phyloP scores from a whole-genome alignment of 345 rosid genomes.

The Eutrema heterophyllum region DNA sequence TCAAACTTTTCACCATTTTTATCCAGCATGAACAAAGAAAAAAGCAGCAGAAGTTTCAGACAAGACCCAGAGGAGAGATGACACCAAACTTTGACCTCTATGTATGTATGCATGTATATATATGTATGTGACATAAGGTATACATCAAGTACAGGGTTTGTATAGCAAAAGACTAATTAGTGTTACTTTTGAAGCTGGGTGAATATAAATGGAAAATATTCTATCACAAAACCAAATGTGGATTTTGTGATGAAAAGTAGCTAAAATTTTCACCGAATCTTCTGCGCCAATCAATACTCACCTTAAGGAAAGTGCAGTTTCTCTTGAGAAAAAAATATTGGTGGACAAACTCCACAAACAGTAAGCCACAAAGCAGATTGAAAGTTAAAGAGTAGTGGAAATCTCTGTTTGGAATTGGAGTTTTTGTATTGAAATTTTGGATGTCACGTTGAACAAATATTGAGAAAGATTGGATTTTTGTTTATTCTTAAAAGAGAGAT shows the following conservation, averaged over 20 bases:
- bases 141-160: neutral
- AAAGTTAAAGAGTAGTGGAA: neutral
- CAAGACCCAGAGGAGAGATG: neutral
- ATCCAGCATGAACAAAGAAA: neutral
- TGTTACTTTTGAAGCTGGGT: neutral
- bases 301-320: no score
- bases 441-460: neutral
- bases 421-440: neutral
- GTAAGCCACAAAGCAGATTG: neutral
- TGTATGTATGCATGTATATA: neutral
- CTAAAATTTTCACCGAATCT: neutral
- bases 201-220: neutral
- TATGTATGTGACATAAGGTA: conserved; percentile 1
- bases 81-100: neutral
- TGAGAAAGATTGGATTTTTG: neutral
- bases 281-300: neutral
- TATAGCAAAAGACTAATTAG: conserved; percentile 12
- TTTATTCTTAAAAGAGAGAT: neutral
- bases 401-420: no score
- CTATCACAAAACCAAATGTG: neutral
- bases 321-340: neutral
- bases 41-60: conserved; percentile 2
- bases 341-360: neutral
- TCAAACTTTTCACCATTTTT: neutral
- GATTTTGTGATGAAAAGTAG: neutral